Base-by-base conservation (phyloP, 2,329 filamentous ascomycete species). In the Neoscytalidium dimidiatum region DNA sequence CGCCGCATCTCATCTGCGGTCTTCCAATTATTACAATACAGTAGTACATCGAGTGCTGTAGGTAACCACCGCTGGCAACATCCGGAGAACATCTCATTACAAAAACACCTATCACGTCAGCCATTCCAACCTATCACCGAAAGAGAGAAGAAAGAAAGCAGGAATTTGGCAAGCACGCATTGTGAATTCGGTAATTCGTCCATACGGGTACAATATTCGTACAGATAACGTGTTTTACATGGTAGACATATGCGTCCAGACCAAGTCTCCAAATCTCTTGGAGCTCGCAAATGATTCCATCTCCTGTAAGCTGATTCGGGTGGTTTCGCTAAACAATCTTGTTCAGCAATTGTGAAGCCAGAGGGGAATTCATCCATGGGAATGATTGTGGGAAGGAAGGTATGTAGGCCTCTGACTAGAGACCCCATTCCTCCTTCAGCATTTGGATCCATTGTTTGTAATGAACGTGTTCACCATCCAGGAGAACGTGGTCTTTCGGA, bases 381-480 rank as follows among this genome's bases (percentile, higher is more conserved):
- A 5, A 19, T 29, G 11, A 19, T 44, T 5, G 26, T 33, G 26
- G 29, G 21, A n/a, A 23, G 38, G 9, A 28, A 28, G 8, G 17
- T 11, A 33, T 21, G 13, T 33, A 57, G 21, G 6, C 14, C n/a
- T 4, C 21, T 17, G 13, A 21, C 33, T 28, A 60, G n/a, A 60
- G 28, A 23, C 41, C 56, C 56, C 56, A 60, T 2, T 60, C 56
- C n/a, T 60, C 56, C 56, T 60, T 60, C 56, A 60, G 41, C 56
- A 46, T 46, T 13, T n/a, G 17, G 14, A 60, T 60, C 56, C 56
- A 60, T 9, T 26, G 44, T 41, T 60, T 60, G 41, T 46, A 60
- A 13, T 60, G 56, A 5, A 60, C 56, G 8, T 60, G 56, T 26
- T 60, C 56, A 28, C 56, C 56, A 19, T 60, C 56, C n/a, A 60